phyloP scores from a whole-genome alignment of 2,329 filamentous ascomycete species.

The Curvularia sp. region DNA sequence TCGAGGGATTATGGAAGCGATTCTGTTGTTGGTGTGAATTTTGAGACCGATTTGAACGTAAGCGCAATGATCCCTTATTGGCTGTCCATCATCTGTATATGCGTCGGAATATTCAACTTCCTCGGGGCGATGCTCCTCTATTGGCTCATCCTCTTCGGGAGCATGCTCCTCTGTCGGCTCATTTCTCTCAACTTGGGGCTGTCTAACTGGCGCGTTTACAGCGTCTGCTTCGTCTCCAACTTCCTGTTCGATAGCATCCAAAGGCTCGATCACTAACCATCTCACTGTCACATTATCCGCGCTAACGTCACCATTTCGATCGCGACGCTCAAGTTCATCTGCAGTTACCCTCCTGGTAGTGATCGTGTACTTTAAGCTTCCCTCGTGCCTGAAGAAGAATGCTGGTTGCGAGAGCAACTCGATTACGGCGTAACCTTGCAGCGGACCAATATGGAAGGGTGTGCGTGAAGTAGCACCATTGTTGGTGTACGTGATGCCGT shows the following conservation, averaged over 20 bases:
- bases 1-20: slow-evolving; percentile 11
- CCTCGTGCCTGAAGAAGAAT: slow-evolving; percentile 29
- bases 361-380: slow-evolving; percentile 6
- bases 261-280: neutral
- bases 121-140: neutral
- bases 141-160: neutral
- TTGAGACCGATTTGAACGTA: slow-evolving; percentile 6
- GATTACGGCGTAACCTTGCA: slow-evolving; percentile 29
- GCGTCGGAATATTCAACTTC: slow-evolving; percentile 10
- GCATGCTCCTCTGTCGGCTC: neutral
- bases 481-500: slow-evolving; percentile 24
- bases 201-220: too few relatives aligned
- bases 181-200: neutral
- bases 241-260: neutral
- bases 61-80: neutral
- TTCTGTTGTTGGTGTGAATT: neutral
- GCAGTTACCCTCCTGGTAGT: neutral
- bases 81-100: slow-evolving; percentile 5
- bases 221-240: neutral
- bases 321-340: slow-evolving; percentile 7
- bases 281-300: neutral
- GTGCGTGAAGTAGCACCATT: neutral
- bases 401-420: slow-evolving; percentile 29
- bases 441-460: slow-evolving; percentile 27
- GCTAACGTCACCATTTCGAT: slow-evolving; percentile 3